Conservation (phyloP, 2,329 filamentous ascomycete species). For the Botryotinia narcissicola region DNA sequence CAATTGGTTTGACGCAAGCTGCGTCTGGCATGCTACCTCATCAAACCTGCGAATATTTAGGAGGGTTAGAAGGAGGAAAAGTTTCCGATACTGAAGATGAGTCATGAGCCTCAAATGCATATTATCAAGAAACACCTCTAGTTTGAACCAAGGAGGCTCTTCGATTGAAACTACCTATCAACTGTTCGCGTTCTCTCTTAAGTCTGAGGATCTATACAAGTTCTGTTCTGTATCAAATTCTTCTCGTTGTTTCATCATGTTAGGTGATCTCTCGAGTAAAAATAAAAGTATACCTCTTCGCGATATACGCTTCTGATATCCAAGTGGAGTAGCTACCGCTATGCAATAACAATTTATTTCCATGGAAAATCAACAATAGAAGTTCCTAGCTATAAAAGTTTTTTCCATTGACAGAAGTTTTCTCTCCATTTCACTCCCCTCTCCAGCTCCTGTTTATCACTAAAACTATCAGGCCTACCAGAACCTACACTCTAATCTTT, state of each 20-base stretch:
- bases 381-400: background rate
- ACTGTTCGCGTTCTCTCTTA: background rate
- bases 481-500: background rate
- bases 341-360: background rate
- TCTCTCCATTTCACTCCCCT: background rate
- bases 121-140: background rate
- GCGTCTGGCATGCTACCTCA: background rate
- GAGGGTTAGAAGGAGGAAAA: rapidly evolving
- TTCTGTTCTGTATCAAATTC: background rate
- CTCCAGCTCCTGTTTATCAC: background rate
- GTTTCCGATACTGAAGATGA: background rate
- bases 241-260: background rate
- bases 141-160: background rate
- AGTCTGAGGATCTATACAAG: background rate
- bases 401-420: background rate
- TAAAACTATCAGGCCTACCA: rapidly evolving
- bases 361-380: background rate
- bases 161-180: background rate
- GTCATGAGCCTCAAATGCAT: background rate
- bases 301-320: background rate
- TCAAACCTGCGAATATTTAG: background rate
- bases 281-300: too few species aligned
- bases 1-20: background rate
- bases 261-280: background rate
- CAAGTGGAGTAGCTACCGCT: background rate